These are phyloP conservation scores for Jamesozyma gamospora DNA, from an alignment of 805 yeast species.

Conservation along the genomic window DNA sequence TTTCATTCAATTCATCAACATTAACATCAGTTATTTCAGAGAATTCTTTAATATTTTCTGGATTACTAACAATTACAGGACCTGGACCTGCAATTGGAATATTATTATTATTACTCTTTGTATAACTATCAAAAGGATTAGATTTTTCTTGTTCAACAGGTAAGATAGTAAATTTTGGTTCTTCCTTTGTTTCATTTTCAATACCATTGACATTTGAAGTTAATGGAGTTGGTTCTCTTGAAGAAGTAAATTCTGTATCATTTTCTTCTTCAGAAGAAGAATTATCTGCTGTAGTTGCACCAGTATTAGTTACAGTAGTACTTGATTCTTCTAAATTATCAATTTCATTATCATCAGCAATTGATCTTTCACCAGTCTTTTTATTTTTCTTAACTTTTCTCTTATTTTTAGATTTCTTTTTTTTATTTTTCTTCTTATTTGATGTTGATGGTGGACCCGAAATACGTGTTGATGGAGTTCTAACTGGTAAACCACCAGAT, in stretches of 20 bases:
- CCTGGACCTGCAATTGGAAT: constrained; percentile 63
- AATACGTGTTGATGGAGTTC: background rate
- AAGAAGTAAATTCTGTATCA: constrained; percentile 6
- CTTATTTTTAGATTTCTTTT: constrained; percentile 7
- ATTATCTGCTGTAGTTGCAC: constrained; percentile 8
- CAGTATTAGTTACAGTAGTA: constrained; percentile 1
- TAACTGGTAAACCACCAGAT: constrained; percentile 36
- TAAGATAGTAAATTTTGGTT: constrained; percentile 30
- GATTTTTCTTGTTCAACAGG: constrained; percentile 35
- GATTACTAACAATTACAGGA: constrained; percentile 40
- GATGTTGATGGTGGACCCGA: constrained; percentile 6
- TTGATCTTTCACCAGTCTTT: constrained; percentile 32
- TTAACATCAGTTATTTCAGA: constrained; percentile 45
- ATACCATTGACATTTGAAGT: constrained; percentile 6
- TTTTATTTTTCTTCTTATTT: constrained; percentile 9
- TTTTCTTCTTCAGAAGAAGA: constrained; percentile 4
- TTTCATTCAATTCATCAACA: constrained; percentile 48
- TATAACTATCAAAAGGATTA: constrained; percentile 32
- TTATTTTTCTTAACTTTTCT: constrained; percentile 19
- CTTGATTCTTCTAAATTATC: constrained; percentile 1
- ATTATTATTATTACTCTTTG: constrained; percentile 38
- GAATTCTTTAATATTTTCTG: constrained; percentile 59
- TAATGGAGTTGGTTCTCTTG: constrained; percentile 13
- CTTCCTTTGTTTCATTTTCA: constrained; percentile 8
- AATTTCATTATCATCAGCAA: constrained; percentile 23